phyloP scores from a whole-genome alignment of 2,329 filamentous ascomycete species.

The Helotiales sp. region DNA sequence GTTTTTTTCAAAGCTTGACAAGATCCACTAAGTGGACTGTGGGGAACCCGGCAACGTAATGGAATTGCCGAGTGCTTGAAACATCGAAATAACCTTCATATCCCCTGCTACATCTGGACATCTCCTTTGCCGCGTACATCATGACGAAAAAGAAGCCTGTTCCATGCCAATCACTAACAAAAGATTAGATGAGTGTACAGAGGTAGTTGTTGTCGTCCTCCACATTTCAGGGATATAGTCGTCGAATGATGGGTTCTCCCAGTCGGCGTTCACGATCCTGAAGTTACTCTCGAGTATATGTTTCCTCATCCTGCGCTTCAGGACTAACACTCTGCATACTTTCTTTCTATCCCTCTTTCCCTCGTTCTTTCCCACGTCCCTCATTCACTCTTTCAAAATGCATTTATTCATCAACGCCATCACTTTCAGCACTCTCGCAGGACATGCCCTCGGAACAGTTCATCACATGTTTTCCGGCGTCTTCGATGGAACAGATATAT shows the following conservation, averaged over 20 bases:
- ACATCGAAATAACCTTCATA: background rate
- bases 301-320: too few species aligned
- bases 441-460: constrained; percentile 2
- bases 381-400: background rate
- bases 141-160: background rate
- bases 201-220: too few species aligned
- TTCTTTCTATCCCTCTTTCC: background rate
- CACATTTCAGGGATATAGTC: too few species aligned
- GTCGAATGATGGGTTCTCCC: too few species aligned
- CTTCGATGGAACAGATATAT: constrained; percentile 17
- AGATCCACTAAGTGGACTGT: background rate
- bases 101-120: background rate
- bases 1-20: background rate
- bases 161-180: background rate
- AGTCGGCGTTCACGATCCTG: too few species aligned
- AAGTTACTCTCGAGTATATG: too few species aligned
- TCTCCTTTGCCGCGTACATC: background rate
- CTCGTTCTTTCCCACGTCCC: background rate
- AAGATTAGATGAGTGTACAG: too few species aligned
- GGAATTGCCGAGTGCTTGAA: background rate
- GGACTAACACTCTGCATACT: background rate
- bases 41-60: background rate
- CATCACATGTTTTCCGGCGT: constrained; percentile 22
- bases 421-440: background rate
- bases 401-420: background rate